Percentiles rank a stretch among this genome's conserved stretches.
These are phyloP conservation scores for Aethionema arabicum DNA, from an alignment of 345 rosid genomes.

Conservation along the genomic window DNA sequence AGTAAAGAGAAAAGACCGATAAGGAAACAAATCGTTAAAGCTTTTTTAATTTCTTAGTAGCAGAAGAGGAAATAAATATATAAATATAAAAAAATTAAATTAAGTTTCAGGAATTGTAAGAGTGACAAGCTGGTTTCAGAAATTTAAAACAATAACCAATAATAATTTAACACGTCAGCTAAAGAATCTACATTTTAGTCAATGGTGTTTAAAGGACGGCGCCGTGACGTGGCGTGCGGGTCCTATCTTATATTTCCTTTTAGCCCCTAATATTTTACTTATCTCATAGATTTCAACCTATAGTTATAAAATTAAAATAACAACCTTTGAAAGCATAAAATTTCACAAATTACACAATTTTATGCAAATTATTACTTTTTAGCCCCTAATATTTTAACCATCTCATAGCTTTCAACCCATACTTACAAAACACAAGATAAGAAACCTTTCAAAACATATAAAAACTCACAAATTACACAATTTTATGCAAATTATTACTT, in stretches of 20 bases:
- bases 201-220: constrained; percentile 32
- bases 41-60: constrained; percentile 32
- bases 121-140: constrained; percentile 14
- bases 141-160: not conserved
- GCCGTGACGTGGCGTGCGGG: constrained; percentile 14
- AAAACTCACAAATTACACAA: too few relatives aligned
- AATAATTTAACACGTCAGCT: not conserved
- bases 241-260: constrained; percentile 14
- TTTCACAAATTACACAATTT: too few relatives aligned
- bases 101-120: constrained; percentile 15
- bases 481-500: too few relatives aligned
- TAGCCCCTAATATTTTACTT: not conserved
- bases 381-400: too few relatives aligned
- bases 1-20: constrained; percentile 18
- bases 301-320: constrained; percentile 4
- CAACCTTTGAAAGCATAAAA: too few relatives aligned
- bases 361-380: too few relatives aligned
- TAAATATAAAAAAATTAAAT: not conserved
- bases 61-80: not conserved
- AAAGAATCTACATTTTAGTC: constrained; percentile 29
- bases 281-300: constrained; percentile 13
- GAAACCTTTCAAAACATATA: too few relatives aligned
- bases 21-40: constrained; percentile 31
- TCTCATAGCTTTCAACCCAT: too few relatives aligned
- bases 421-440: too few relatives aligned